A percentile compares a stretch with the other conserved stretches of the same genome.
phyloP scores from a whole-genome alignment of 306 rosid genomes.

The Lithocarpus polystachyus region DNA sequence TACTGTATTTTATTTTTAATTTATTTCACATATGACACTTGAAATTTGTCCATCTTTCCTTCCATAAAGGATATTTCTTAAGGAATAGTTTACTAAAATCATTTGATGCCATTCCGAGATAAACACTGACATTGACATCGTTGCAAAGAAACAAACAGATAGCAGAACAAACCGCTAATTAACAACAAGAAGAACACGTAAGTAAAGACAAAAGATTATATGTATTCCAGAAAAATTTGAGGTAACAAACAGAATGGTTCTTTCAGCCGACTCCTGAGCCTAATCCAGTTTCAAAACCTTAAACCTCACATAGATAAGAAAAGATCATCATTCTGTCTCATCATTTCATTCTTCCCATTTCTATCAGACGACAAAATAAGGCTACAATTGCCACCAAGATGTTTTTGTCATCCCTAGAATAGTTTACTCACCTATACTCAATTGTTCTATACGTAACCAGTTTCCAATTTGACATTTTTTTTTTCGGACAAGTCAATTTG shows the following conservation, averaged over 20 bases:
- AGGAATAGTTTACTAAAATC: background rate
- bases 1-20: no score
- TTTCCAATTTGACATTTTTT: no score
- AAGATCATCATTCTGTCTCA: no score
- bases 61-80: background rate
- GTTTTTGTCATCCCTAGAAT: background rate
- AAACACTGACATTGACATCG: background rate
- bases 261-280: background rate
- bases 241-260: background rate
- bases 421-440: background rate
- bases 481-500: no score
- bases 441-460: no score
- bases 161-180: background rate
- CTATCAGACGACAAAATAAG: no score
- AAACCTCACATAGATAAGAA: no score
- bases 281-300: background rate
- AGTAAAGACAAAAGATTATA: background rate
- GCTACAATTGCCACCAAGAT: no score
- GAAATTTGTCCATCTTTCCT: no score
- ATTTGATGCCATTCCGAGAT: background rate
- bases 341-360: no score
- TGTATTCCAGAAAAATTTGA: background rate
- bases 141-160: background rate
- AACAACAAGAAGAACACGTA: background rate
- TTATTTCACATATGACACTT: no score